phyloP scores from a whole-genome alignment of 2,329 filamentous ascomycete genomes.

The Fusarium globosum region DNA sequence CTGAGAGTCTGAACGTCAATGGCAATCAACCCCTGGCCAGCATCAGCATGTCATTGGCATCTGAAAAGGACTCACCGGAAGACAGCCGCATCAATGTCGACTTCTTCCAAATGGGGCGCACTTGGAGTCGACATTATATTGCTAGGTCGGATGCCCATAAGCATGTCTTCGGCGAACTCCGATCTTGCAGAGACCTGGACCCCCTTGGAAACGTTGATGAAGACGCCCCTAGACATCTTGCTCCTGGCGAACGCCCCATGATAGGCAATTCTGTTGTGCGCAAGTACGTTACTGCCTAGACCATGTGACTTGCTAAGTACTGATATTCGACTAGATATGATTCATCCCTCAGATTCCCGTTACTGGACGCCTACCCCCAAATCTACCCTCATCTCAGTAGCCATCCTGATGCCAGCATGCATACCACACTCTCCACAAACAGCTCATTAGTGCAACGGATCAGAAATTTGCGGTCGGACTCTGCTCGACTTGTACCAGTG shows the following conservation, averaged over 20 bases:
- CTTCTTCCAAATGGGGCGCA: conserved; percentile 46
- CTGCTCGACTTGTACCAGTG: conserved; percentile 70
- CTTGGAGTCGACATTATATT: conserved; percentile 24
- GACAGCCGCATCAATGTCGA: conserved; percentile 48
- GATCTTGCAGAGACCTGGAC: conserved; percentile 37
- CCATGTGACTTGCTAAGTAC: background rate
- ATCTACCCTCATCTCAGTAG: conserved; percentile 68
- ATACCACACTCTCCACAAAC: conserved; percentile 76
- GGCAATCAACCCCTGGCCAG: conserved; percentile 85
- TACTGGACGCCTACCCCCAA: conserved; percentile 84
- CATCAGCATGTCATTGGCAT: conserved; percentile 72
- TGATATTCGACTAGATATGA: conserved; percentile 54
- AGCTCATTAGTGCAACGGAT: conserved; percentile 77
- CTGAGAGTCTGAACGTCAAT: conserved; percentile 75
- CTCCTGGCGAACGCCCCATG: conserved; percentile 31
- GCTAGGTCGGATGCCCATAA: conserved; percentile 17
- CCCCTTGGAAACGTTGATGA: conserved; percentile 9
- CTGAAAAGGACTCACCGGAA: conserved; percentile 45
- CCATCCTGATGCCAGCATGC: conserved; percentile 54
- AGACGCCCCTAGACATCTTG: background rate
- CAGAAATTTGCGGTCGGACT: conserved; percentile 72
- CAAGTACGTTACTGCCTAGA: conserved; percentile 35
- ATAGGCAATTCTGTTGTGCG: conserved; percentile 45
- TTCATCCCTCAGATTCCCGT: conserved; percentile 72
- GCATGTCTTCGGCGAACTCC: conserved; percentile 47